phyloP scores from a whole-genome alignment of 148 eudicot genomes.

The Limonium bicolor region DNA sequence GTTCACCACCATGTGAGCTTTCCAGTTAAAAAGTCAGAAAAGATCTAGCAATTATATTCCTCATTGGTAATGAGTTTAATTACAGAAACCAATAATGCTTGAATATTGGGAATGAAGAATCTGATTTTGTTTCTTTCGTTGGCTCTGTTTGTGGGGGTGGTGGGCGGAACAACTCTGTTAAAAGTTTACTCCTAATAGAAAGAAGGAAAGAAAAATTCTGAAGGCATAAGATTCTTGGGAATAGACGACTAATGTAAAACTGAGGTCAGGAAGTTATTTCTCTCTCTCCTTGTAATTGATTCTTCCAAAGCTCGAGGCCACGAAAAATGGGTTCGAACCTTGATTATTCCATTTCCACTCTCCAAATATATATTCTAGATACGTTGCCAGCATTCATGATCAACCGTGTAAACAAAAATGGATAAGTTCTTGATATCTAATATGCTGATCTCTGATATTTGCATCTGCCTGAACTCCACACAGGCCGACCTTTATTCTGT shows the following conservation, averaged over 20 bases:
- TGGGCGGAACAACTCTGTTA: conserved; percentile 1
- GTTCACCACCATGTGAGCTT: conserved; percentile 19
- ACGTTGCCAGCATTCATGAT: conserved; percentile 6
- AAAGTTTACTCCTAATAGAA: no score
- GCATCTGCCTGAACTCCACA: background rate
- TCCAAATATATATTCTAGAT: conserved; percentile 11
- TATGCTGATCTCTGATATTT: background rate
- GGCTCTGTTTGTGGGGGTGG: conserved; percentile 8
- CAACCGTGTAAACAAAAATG: background rate
- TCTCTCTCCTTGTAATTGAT: conserved; percentile 12
- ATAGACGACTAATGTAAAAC: conserved; percentile 40
- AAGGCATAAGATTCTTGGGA: conserved; percentile 39
- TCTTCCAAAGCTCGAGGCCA: conserved; percentile 44
- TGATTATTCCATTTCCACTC: conserved; percentile 9
- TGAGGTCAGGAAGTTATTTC: conserved; percentile 29
- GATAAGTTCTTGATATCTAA: conserved; percentile 3
- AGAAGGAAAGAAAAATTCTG: conserved; percentile 11
- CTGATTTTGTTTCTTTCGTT: no score
- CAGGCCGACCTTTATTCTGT: no score
- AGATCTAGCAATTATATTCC: conserved; percentile 79
- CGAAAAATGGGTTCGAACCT: conserved; percentile 60
- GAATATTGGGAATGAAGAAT: no score
- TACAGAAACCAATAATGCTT: no score
- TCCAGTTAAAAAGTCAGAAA: conserved; percentile 23
- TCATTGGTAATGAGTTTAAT: conserved; percentile 12